Conservation (phyloP, 2,329 filamentous ascomycete species). For the Capronia coronata region DNA sequence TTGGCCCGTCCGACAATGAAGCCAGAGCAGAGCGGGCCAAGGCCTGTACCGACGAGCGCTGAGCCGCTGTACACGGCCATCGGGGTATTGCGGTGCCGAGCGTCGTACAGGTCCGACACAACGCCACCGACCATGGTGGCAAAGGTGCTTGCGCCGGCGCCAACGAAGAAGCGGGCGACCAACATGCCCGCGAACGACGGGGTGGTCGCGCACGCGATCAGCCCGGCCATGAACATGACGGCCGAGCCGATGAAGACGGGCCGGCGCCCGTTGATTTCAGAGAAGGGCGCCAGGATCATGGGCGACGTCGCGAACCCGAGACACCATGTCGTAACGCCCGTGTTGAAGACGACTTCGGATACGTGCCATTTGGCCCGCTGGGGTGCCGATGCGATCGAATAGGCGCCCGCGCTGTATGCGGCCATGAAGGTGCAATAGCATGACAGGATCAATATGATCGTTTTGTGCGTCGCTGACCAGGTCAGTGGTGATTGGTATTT, state of each 20-base stretch:
- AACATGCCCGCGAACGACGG: slow-evolving; percentile 66
- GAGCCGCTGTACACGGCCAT: slow-evolving; percentile 83
- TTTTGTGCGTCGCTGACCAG: slow-evolving; percentile 66
- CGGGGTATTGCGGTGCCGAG: slow-evolving; percentile 72
- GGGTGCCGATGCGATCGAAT: slow-evolving; percentile 61
- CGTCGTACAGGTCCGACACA: slow-evolving; percentile 76
- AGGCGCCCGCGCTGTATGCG: slow-evolving; percentile 74
- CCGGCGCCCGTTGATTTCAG: slow-evolving; percentile 78
- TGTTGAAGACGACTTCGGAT: slow-evolving; percentile 58
- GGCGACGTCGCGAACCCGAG: slow-evolving; percentile 73
- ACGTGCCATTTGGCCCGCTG: slow-evolving; percentile 62
- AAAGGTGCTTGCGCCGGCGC: slow-evolving; percentile 64
- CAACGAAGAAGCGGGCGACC: slow-evolving; percentile 63
- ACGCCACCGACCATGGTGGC: slow-evolving; percentile 91
- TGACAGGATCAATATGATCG: slow-evolving; percentile 63
- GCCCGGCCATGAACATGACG: slow-evolving; percentile 57
- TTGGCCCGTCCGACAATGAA: slow-evolving; percentile 59
- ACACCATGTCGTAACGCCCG: slow-evolving; percentile 74
- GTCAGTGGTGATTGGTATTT: slow-evolving; percentile 63
- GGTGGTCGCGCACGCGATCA: slow-evolving; percentile 67
- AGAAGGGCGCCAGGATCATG: slow-evolving; percentile 82
- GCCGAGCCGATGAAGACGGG: slow-evolving; percentile 74
- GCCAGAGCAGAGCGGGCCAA: slow-evolving; percentile 66
- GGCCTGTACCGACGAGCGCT: slow-evolving; percentile 71
- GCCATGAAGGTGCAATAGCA: slow-evolving; percentile 70